These are phyloP conservation scores for Calocybe indica DNA, from an alignment of 768 basidiomycete species.

Conservation along the genomic window DNA sequence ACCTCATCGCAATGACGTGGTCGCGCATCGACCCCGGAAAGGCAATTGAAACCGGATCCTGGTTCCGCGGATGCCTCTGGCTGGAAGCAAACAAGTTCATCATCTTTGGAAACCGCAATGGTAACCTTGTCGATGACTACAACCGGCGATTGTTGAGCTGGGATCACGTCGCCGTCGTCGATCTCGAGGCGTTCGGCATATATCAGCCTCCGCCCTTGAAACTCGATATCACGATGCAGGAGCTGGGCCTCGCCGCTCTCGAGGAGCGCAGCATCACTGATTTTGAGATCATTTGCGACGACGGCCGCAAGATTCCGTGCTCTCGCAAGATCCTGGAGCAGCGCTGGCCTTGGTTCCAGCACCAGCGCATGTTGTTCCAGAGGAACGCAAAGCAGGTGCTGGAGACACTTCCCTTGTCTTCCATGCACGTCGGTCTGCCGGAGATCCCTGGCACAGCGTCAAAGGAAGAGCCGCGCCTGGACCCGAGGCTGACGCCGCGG, in stretches of 20 bases:
- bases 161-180: constrained; percentile 88
- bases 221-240: constrained; percentile 69
- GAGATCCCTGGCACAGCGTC: constrained; percentile 49
- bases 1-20: constrained; percentile 80
- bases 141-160: constrained; percentile 86
- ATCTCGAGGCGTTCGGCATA: constrained; percentile 92
- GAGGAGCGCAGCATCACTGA: constrained; percentile 81
- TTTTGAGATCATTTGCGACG: constrained; percentile 90
- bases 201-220: constrained; percentile 77
- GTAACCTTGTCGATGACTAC: constrained; percentile 89
- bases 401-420: constrained; percentile 51
- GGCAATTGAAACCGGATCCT: constrained; percentile 81
- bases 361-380: constrained; percentile 55
- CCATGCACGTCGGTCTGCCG: constrained; percentile 59
- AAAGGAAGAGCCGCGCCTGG: constrained; percentile 49
- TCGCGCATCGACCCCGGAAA: constrained; percentile 85
- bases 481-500: constrained; percentile 78
- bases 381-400: constrained; percentile 51
- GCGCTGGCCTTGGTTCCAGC: constrained; percentile 94
- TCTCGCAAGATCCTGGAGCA: constrained; percentile 83
- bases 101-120: constrained; percentile 85
- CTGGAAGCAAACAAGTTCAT: constrained; percentile 78
- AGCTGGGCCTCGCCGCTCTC: constrained; percentile 77
- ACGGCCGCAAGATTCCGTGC: constrained; percentile 77
- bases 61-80: constrained; percentile 93